Base-by-base conservation (phyloP, 2,329 filamentous ascomycete species). In the Sporothrix dimorphospora region DNA sequence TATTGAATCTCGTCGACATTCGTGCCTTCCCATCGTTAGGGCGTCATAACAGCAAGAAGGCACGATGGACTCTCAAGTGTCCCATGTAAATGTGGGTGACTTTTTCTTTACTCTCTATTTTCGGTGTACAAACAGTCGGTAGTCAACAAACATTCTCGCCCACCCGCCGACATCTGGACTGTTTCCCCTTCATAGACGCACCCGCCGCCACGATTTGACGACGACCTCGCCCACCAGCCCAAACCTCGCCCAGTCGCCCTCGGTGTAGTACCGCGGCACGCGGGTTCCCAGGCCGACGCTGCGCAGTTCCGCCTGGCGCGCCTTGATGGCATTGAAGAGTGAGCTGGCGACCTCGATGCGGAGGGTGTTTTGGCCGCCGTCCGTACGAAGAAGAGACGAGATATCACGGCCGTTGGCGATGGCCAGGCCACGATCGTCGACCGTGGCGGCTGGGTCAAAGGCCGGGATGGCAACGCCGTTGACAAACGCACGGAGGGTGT, bases 311-410 rank as follows among this genome's bases (percentile, higher is more conserved):
- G 6, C 3, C 16, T 53, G 12, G 30, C 51, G 51, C 14, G 6
- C 42, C 59, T 72, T 72, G 55, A 72, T 67, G 30, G 68, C 68
- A 55, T 76, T 76, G 53, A 74, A 69, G 24, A 76, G 72, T 27
- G 73, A 71, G 19, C 72, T 74, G 19, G 72, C 55, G 14, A 72
- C 73, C 45, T 74, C 72, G 59, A 75, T 72, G 8, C 30, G 45
- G 21, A 75, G 30, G 57, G 74, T 73, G 40, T 68, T 53, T 4
- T 55, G 47, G 30, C 34, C 73, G 66, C 14, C 4, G 16, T 9
- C 12, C 4, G 9, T 5, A 2, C 42, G 30, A 11, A 75, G 61
- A 7, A 69, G 69, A 21, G 40, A 14, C 14, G 69, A 49, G 24
- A 75, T 71, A 63, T 74, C 53, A 30, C 73, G 30, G 19, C 57